Base-by-base conservation (phyloP, 2,329 filamentous ascomycete species). In the Drechmeria coniospora region DNA sequence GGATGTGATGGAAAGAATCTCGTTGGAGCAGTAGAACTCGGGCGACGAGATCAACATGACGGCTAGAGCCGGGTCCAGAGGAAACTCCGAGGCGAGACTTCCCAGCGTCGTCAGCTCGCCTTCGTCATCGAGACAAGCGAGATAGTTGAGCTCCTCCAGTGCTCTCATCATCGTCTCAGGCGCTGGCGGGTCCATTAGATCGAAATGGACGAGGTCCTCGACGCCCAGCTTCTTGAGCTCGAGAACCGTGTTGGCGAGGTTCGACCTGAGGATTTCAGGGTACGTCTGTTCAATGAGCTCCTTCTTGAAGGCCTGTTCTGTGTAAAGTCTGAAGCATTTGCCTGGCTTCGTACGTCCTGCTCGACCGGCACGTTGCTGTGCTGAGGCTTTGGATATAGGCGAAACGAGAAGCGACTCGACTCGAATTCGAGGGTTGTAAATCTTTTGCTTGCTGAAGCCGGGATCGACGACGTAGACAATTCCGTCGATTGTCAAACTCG, bases 381-480 rank as follows among this genome's bases (percentile, higher is more conserved):
- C 90, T 1, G 90, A 95, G 15, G 90, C 90, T 54, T 94, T 95
- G 33, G 86, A 95, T 41, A 98, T 95, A 14, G 90, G 86, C 3
- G 90, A 94, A 5, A 98, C 87, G n/a, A 98, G 65, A 6, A 98
- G 68, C 1, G 90, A 95, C 57, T 98, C 90, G 38, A 98, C 86
- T 53, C 90, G 76, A 43, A 93, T 92, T 35, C 90, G 76, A 14
- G 90, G 87, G 54, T 98, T 95, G 64, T 95, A 98, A 36, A 95
- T 90, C 57, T 95, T 98, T 48, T 98, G 90, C 61, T 98, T 98
- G 60, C 84, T 93, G 62, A 98, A 98, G 20, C 90, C 90, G 2
- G 90, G 87, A 46, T 98, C 90, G n/a, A 98, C 87, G 19, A 98
- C 90, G 47, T 94, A 98, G 20, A 98, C 90, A 37, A 98, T 98